Base-by-base conservation (phyloP, 192 early-diverging fungal genomes). In the Backusella morwellensis region DNA sequence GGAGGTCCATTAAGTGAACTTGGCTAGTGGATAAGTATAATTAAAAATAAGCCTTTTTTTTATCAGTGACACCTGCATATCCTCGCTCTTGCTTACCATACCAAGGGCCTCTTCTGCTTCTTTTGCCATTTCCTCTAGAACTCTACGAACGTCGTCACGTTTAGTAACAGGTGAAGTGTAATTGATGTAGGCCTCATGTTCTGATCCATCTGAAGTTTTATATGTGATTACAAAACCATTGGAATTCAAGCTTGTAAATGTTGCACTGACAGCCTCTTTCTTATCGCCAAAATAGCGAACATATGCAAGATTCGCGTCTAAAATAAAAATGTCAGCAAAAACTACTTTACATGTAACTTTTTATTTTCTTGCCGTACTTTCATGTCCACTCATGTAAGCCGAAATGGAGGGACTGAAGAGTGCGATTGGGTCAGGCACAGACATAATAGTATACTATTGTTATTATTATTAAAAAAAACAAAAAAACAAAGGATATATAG, bases 121-220 rank as follows among this genome's bases (percentile, higher is more conserved):
- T 66, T 84, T 82, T 14, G 85, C 83, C 85, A 86, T 86, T 34
- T 70, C 74, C 68, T 81, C 75, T 50, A 86, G 68, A 0, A 84
- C 83, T 4, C 72, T 72, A 15, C 85, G 79, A 40, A 86, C 80
- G 50, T 86, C 76, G 42, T 86, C 83, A 35, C 81, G 70, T 32
- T 70, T 73, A 19, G 38, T 75, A 44, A 86, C 68, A 44, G 72
- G 79, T 35, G 54, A 36, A 69, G 75, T 68, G 67, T 80, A 86
- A 4, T 66, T 29, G 36, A 84, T 82, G 23, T 77, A 66, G 42
- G 77, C 72, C 35, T 76, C 52, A 7, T 69, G 35, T 32, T 74
- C 69, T 17, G 15, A 32, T 40, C 74, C 82, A 47, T 86, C 67
- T 14, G 47, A 29, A 0, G 72, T 50, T 32, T 52, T 69, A 15